Base-by-base conservation (phyloP, 1,139 yeast species). In the Scheffersomyces quercinus region DNA sequence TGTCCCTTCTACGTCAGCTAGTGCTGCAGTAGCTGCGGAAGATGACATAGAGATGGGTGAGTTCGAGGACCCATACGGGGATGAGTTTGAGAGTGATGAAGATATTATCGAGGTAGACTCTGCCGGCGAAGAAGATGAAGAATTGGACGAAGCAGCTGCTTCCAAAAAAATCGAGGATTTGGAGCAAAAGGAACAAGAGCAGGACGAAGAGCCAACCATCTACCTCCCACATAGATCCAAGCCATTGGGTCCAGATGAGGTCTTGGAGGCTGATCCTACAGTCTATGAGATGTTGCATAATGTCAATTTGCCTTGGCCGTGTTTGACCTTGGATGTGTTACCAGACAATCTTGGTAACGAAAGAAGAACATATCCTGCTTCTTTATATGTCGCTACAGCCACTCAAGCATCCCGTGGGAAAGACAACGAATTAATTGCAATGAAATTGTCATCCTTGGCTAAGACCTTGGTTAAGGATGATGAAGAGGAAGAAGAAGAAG, bases 241-340 rank as follows among this genome's bases (percentile, higher is more conserved):
- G 56, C 97, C 97, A 5, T 74, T 93, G 52, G 98, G 97, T 1
- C 96, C 96, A 2, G 96, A 90, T 68, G 99, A 93, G 70, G 95
- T 87, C 8, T 76, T 93, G 62, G 98, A 93, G 68, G 97, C 99
- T 1, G 99, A 93, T 68, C 96, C 96, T 43, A 75, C 93, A 12
- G 97, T 93, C 4, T 93, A 95, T 63, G 96, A 93, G 59, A 91
- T 93, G 98, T 74, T 93, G 47, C 99, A 93, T 67, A 88, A 88
- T 58, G 88, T 93, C 49, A 88, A 88, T 62, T 73, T 93, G 64
- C 96, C 96, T 57, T 93, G 99, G 98, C 98, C 99, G 15, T 90
- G 97, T 68, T 73, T 93, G 59, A 88, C 97, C 2, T 75, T 95
- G 50, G 99, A 93, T 60, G 71, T 93, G 33, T 69, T 95, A 44